These are phyloP conservation scores for Drechslerella dactyloides DNA, from an alignment of 2,329 filamentous ascomycete species.

Conservation along the genomic window DNA sequence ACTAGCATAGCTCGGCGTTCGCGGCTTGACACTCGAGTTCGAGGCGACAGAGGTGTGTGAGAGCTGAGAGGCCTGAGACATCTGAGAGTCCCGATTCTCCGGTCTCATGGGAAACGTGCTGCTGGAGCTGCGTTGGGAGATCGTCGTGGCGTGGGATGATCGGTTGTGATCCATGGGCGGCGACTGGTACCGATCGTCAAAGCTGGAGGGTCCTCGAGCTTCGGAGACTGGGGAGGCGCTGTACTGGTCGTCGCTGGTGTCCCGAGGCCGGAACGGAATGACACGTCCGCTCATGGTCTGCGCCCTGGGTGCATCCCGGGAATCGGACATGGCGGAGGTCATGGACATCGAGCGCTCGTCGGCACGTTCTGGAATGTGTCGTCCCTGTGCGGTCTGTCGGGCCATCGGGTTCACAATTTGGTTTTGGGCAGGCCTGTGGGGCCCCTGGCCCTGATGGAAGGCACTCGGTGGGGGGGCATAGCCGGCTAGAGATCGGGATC, in stretches of 20 bases:
- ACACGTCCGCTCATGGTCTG: conserved; percentile 93
- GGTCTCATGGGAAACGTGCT: conserved; percentile 39
- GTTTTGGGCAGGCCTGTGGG: conserved; percentile 34
- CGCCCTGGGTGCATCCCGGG: conserved; percentile 69
- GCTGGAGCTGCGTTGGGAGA: conserved; percentile 52
- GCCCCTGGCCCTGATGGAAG: conserved; percentile 67
- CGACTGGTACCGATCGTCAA: conserved; percentile 37
- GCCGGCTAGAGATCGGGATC: conserved; percentile 88
- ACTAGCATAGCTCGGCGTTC: conserved; percentile 56
- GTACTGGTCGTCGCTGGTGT: conserved; percentile 59
- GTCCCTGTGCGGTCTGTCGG: conserved; percentile 86
- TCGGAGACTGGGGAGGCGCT: conserved; percentile 55
- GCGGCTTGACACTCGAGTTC: conserved; percentile 59
- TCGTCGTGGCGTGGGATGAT: conserved; percentile 38
- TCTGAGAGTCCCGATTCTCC: conserved; percentile 49
- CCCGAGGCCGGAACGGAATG: conserved; percentile 77
- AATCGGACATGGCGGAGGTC: conserved; percentile 78
- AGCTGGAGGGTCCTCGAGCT: conserved; percentile 57
- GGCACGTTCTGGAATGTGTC: conserved; percentile 86
- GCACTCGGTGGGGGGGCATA: conserved; percentile 75
- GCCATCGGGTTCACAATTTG: conserved; percentile 65
- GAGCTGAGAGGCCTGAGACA: conserved; percentile 38
- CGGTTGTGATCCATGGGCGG: conserved; percentile 35
- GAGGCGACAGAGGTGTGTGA: conserved; percentile 37
- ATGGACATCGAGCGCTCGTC: conserved; percentile 96